Conservation (phyloP, 345 rosid species). For the Pugionium cornutum region DNA sequence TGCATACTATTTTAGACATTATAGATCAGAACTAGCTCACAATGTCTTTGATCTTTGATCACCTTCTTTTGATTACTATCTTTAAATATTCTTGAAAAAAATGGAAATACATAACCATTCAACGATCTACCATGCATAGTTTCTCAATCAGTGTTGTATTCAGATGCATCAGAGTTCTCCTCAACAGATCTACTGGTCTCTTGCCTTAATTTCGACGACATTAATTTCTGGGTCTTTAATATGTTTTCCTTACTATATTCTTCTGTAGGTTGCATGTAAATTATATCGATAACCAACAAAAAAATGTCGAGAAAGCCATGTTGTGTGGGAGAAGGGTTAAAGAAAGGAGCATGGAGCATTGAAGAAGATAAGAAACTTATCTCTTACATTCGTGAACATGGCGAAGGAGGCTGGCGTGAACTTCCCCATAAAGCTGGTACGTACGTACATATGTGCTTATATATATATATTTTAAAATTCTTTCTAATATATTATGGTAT, state of each 20-base stretch:
- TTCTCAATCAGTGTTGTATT: constrained; percentile 34
- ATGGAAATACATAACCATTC: constrained; percentile 13
- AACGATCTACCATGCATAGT: constrained; percentile 16
- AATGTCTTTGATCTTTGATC: constrained; percentile 15
- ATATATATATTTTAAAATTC: no score
- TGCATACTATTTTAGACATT: not conserved
- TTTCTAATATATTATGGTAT: no score
- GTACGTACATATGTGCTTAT: no score
- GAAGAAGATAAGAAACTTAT: constrained; percentile 44
- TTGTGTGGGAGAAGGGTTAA: constrained; percentile 42
- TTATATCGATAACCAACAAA: not conserved
- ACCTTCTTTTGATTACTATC: not conserved
- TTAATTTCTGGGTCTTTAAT: not conserved
- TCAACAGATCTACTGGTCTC: constrained; percentile 32
- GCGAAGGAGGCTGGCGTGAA: constrained; percentile 46
- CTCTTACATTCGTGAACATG: constrained; percentile 36
- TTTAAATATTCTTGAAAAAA: not conserved
- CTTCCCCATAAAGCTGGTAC: constrained; percentile 42
- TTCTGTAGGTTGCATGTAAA: constrained; percentile 6
- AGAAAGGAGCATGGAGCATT: constrained; percentile 43
- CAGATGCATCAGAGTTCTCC: constrained; percentile 39
- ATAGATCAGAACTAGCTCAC: constrained; percentile 11
- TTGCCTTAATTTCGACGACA: constrained; percentile 29
- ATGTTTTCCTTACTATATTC: not conserved
- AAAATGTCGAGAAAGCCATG: constrained; percentile 42